Conservation (phyloP, 306 rosid genomes). For the Cyamopsis tetragonoloba region DNA sequence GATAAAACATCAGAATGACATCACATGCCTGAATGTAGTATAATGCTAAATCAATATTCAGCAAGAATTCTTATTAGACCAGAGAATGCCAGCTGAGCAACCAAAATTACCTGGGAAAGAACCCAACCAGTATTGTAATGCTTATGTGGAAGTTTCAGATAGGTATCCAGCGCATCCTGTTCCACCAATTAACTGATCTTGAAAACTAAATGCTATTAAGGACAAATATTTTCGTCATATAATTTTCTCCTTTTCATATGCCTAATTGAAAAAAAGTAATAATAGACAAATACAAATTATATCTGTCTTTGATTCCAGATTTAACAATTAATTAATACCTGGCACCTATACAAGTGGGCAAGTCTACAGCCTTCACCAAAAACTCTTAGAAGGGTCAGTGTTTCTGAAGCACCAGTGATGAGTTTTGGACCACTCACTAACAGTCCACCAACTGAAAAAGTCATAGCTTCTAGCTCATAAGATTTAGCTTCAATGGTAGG, state of each 20-base stretch:
- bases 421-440: slow-evolving; percentile 53
- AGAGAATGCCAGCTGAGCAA: neutral
- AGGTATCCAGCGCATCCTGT: slow-evolving; percentile 91
- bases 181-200: slow-evolving; percentile 25
- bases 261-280: neutral
- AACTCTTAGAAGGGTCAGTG: slow-evolving; percentile 72
- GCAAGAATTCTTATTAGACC: slow-evolving; percentile 5
- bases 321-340: slow-evolving; percentile 54
- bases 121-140: slow-evolving; percentile 98
- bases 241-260: neutral
- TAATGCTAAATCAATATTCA: neutral
- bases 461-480: slow-evolving; percentile 57
- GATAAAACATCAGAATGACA: neutral
- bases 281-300: slow-evolving; percentile 3
- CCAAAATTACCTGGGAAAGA: slow-evolving; percentile 81
- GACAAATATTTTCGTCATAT: slow-evolving; percentile 15
- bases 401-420: slow-evolving; percentile 61
- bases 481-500: slow-evolving; percentile 49
- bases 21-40: neutral
- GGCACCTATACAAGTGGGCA: slow-evolving; percentile 79
- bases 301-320: neutral
- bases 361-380: slow-evolving; percentile 94
- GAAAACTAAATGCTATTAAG: slow-evolving; percentile 22
- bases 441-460: slow-evolving; percentile 44
- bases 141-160: slow-evolving; percentile 75